Evolutionary conservation across 345 rosid genomes (phyloP), one percentile per base, ranked within the genome.

Genomic region (Euphorbia pulcherrima): DNA sequence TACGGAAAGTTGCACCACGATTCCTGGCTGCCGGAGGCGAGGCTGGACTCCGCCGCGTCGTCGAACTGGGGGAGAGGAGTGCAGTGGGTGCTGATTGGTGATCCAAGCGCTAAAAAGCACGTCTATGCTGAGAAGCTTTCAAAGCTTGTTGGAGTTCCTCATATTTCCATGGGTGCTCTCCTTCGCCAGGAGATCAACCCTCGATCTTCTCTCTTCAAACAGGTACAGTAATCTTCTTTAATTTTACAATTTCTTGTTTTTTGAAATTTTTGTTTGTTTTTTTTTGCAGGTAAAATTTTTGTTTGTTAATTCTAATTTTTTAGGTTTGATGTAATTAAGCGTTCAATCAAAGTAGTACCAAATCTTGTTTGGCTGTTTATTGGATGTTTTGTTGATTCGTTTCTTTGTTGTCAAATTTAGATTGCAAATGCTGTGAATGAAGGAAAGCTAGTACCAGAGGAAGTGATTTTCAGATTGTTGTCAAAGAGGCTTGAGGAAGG

Each of bases 31-130:
- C 44, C 76, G 47, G 73, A 57, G 50, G 65, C 33, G 58, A 62
- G 41, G 35, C 17, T 51, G 54, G 68, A 60, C 75, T 80, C 24
- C 79, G 68, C 81, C 67, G 85, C 70, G 65, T 85, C 81, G 50
- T 74, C 73, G 56, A 79, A 54, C 1, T 81, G 84, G 55, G 80
- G 73, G 76, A 89, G 95, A 64, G 97, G 97, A 75, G 92, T 88
- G 64, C 96, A 94, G 68, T 94, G 99, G 99, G 95, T 89, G 77
- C 69, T 94, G 54, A 89, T 94, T 60, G 97, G 97, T 2, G 92
- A 84, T 14, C 89, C 90, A 2, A 88, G 87, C 24, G 88, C 85
- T 2, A 81, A 85, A 78, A 87, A 88, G 53, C 90, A 83, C 72
- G 82, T 81, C n/a, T 91, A 83, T 67, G 97, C 97, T 0, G 88